phyloP scores from a whole-genome alignment of 148 eudicot species.

The Simmondsia chinensis region DNA sequence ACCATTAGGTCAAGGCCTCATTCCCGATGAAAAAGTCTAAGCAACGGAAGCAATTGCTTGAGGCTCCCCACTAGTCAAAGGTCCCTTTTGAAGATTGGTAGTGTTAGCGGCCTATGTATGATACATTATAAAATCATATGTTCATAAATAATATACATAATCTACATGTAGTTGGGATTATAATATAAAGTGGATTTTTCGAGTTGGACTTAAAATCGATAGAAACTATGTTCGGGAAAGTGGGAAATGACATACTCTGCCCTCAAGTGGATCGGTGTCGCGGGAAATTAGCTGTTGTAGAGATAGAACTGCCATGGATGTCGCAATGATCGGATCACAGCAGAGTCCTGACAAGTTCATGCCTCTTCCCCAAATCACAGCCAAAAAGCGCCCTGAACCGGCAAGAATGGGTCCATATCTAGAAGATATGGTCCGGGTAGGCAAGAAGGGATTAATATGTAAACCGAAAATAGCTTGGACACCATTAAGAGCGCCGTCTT shows the following conservation, averaged over 20 bases:
- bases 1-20: too few species aligned
- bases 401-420: constrained; percentile 24
- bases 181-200: too few species aligned
- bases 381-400: constrained; percentile 19
- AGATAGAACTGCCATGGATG: constrained; percentile 15
- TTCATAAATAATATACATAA: too few species aligned
- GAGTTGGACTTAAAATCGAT: too few species aligned
- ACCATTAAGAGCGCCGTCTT: constrained; percentile 27
- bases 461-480: constrained; percentile 34
- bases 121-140: too few species aligned
- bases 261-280: constrained; percentile 27
- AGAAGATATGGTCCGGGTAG: constrained; percentile 16
- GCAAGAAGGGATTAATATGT: constrained; percentile 15
- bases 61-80: too few species aligned
- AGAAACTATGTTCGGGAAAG: not conserved
- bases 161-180: too few species aligned
- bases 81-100: too few species aligned
- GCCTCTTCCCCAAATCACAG: constrained; percentile 11
- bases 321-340: constrained; percentile 24
- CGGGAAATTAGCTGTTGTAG: constrained; percentile 32
- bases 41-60: too few species aligned
- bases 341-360: too few species aligned
- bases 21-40: too few species aligned
- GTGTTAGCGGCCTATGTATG: too few species aligned
- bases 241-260: constrained; percentile 5